Evolutionary conservation across 2,329 filamentous ascomycete species (phyloP), one percentile per base, ranked within the genome.

Genomic region (Cladosporium sp.): DNA sequence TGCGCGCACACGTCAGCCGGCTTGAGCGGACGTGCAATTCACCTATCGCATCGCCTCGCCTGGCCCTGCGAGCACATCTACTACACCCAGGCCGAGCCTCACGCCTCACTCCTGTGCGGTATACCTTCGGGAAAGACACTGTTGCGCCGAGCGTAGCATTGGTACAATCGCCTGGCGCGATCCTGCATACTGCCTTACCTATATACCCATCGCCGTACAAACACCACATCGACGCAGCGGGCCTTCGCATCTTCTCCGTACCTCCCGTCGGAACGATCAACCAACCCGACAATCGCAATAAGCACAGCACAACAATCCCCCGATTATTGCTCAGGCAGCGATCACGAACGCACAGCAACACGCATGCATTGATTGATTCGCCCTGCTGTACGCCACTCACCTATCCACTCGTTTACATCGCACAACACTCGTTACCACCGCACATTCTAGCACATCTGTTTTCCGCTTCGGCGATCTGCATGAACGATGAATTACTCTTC

Each of bases 341-440:
- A 63, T 55, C 33, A 44, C 60, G 50, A 44, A 55, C 21, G 35
- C 60, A 53, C 49, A 63, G 29, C 28, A 44, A 29, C 49, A 55
- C 60, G 60, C 60, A 63, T 63, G 60, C 60, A 63, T 63, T 63
- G 60, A 63, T 63, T 63, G 60, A 55, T 26, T 11, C 29, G 44
- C 31, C 46, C 60, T 63, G 60, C 33, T 33, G 50, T 63, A 53
- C 49, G 6, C 23, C 49, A 55, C 49, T 53, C 49, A 55, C 49
- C 31, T 28, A 63, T 63, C 31, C 49, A 63, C 33, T 55, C 49
- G 35, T 63, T 63, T 62, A 44, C 60, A 23, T 55, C 33, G 50
- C 49, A 40, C 50, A 44, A 44, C 29, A 23, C 23, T 29, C 23
- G 31, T 44, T 58, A 40, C 16, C 46, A 33, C 23, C 16, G 59